Evolutionary conservation across 192 early-diverging fungal species (phyloP).

Genomic region (Coemansia sp.): DNA sequence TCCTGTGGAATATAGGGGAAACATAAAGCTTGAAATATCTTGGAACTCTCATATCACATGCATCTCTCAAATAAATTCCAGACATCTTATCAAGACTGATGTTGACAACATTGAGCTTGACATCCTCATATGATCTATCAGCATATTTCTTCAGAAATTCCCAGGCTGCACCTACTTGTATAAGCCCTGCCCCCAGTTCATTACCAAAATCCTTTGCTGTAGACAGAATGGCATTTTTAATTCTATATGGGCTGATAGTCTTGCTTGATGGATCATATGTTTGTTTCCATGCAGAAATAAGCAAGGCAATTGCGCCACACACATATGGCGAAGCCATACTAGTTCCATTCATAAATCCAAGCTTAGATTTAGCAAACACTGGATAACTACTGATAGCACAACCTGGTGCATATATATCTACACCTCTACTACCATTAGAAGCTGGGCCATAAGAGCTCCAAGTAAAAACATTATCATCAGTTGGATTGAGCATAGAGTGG

Average conservation of each 20-base stretch:
- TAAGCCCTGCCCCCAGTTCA: conserved; percentile 69
- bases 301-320: conserved; percentile 79
- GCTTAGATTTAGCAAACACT: conserved; percentile 66
- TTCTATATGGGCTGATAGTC: conserved; percentile 77
- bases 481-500: conserved; percentile 77
- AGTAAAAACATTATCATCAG: conserved; percentile 74
- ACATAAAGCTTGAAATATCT: conserved; percentile 57
- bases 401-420: conserved; percentile 86
- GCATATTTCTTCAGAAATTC: conserved; percentile 67
- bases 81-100: conserved; percentile 9
- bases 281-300: conserved; percentile 84
- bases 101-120: conserved; percentile 59
- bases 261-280: conserved; percentile 51
- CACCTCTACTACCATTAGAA: conserved; percentile 78
- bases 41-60: conserved; percentile 64
- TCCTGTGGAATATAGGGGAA: conserved; percentile 25
- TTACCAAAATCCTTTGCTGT: conserved; percentile 77
- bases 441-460: conserved; percentile 90
- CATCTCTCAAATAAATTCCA: conserved; percentile 85
- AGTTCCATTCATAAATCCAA: conserved; percentile 86
- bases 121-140: conserved; percentile 61
- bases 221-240: conserved; percentile 74
- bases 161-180: conserved; percentile 89
- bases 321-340: conserved; percentile 91
- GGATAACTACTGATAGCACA: conserved; percentile 90